Evolutionary conservation across 257 asterid genomes (phyloP), one percentile per base, ranked within the genome.

Genomic region (Plantago elongata): DNA sequence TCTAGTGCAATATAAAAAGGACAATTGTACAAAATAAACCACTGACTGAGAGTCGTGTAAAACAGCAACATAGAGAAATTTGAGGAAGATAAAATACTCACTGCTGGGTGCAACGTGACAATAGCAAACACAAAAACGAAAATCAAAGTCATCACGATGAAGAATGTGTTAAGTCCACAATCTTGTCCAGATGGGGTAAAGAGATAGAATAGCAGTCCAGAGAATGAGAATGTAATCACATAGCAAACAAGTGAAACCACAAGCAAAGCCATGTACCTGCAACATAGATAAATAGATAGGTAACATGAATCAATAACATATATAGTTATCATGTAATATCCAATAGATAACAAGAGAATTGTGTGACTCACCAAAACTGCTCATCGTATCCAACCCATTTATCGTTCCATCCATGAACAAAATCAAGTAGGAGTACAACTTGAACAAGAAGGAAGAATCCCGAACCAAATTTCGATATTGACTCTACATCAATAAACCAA

Each of bases 361-460:
- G 13, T 51, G 60, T 14, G 55, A 71, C 85, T 74, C 44, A 90
- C 98, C 98, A 90, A 72, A 90, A 90, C 60, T 88, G 78, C 76
- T 88, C 98, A 55, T 88, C 95, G 46, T 87, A 90, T 66, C 96
- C 95, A 76, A 85, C 97, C 97, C 97, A 90, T 77, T 82, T 90
- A 83, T 85, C 94, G 64, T 90, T 90, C 97, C 97, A 90, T 52
- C 95, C 79, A 75, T 87, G 96, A 60, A 90, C 88, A 76, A 90
- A 90, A 74, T 90, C 97, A 60, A 85, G 82, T 64, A 90, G 75
- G 73, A 90, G 90, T 63, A 90, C 95, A 72, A 90, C 98, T 84
- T 90, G 98, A 72, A 90, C 91, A 40, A 90, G 90, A 66, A 90
- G 96, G 79, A 90, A 90, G 57, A 90, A 70, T 69, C 98, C 96